A percentile compares a stretch with the other conserved stretches of the same genome.
Conservation (phyloP, 2,329 filamentous ascomycete species). For the Beauveria varroae region DNA sequence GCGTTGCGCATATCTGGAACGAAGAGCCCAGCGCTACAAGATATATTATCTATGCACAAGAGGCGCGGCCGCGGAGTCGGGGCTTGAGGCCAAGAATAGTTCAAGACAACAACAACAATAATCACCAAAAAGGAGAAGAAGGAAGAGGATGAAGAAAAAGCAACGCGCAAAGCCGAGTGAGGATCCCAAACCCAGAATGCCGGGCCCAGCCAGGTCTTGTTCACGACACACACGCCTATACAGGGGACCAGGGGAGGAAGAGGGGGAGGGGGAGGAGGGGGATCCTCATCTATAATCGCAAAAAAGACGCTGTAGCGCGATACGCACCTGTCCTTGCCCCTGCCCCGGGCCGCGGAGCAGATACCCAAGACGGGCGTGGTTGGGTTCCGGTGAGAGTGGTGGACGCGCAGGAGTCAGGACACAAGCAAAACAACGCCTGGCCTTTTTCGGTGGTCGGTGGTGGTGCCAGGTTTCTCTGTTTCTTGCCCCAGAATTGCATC, state of each 20-base stretch:
- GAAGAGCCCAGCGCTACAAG: not conserved
- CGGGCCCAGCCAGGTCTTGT: not conserved
- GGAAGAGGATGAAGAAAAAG: not conserved
- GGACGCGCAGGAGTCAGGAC: not conserved
- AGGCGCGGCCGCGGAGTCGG: not conserved
- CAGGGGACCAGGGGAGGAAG: not conserved
- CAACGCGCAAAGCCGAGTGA: not conserved
- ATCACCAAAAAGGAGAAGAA: not conserved
- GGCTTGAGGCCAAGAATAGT: not conserved
- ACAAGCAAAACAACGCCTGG: too few species aligned
- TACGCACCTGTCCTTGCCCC: not conserved
- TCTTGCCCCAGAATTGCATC: constrained; percentile 1
- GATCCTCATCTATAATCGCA: not conserved
- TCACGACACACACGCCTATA: not conserved
- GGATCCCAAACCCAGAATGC: not conserved
- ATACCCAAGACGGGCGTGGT: not conserved
- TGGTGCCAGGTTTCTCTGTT: too few species aligned
- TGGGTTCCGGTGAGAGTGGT: constrained; percentile 1
- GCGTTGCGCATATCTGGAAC: not conserved
- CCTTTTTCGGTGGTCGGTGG: too few species aligned
- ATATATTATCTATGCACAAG: not conserved
- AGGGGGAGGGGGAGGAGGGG: not conserved
- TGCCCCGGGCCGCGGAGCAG: not conserved
- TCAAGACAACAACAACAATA: not conserved
- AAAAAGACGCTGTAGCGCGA: not conserved